Base-by-base conservation (phyloP, 306 rosid genomes). In the Sophora flavescens region DNA sequence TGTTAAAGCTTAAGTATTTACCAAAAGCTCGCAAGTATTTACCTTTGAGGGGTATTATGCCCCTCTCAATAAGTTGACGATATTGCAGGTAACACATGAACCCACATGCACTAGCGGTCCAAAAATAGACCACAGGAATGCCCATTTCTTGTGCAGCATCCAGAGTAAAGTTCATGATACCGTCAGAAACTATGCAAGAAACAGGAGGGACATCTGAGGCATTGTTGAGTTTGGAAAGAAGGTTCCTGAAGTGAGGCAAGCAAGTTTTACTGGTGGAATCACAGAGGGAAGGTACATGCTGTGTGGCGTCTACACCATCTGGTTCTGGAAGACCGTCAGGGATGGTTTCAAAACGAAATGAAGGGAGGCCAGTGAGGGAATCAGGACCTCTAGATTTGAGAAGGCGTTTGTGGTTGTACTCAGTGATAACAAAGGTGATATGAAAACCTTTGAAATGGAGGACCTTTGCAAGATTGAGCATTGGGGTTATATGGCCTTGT, bases 311-410 rank as follows among this genome's bases (percentile, higher is more conserved):
- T 0, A 26, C 66, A 0, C 86, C 74, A 1, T 22, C 22, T 22
- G 86, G 70, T 6, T 68, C 80, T 0, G 92, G 88, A 4, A 84
- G 88, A 4, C 92, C 90, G 0, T 88, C 88, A 0, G 90, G 73
- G 33, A 79, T 71, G 59, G 78, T 63, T 51, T 28, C 28, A 18
- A 70, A 79, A 2, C 28, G 78, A 14, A 79, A 79, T 18, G 83
- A 70, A 14, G 78, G 78, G 26, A 79, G 73, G 50, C 59, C 66
- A 5, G 51, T 30, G 12, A 79, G 78, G 17, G 60, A 62, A 9
- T 70, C 30, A 0, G 66, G 59, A 2, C 83, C 83, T n/a, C 72
- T 62, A 0, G 83, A 79, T 79, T 52, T 45, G 51, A 45, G 51
- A 45, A 45, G 51, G 5, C 51, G 51, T 45, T 45, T 45, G 0